Evolutionary conservation across 78 protist genomes (phyloP).

Genomic region (Reticulomyxa filosa): DNA sequence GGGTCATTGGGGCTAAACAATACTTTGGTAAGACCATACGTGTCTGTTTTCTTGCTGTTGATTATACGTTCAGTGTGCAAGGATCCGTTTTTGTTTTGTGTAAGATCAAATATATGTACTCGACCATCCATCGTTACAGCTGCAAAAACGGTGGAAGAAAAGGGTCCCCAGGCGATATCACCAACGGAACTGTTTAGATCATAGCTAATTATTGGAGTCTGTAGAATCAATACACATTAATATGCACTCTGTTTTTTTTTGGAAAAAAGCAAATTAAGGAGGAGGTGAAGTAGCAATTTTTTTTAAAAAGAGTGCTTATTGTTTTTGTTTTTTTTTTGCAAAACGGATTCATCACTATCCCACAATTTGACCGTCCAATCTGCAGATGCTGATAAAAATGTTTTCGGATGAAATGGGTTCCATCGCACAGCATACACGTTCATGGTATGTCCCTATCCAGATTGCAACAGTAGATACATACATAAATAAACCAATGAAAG

Average conservation of each 20-base stretch:
- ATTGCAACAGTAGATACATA: not conserved
- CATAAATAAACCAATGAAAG: not conserved
- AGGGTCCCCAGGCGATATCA: slow-evolving; percentile 62
- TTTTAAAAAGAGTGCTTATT: too few relatives aligned
- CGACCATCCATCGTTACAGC: slow-evolving; percentile 33
- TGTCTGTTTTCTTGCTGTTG: slow-evolving; percentile 20
- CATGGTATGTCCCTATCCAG: slow-evolving; percentile 48
- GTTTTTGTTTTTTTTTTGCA: too few relatives aligned
- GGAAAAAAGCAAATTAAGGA: too few relatives aligned
- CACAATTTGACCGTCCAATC: slow-evolving; percentile 69
- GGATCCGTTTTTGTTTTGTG: slow-evolving; percentile 32
- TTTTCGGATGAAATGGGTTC: slow-evolving; percentile 44
- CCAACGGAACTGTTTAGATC: slow-evolving; percentile 27
- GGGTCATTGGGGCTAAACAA: slow-evolving; percentile 35
- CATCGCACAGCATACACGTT: slow-evolving; percentile 44
- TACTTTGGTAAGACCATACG: slow-evolving; percentile 33
- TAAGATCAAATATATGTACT: slow-evolving; percentile 33
- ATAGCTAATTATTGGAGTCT: slow-evolving; percentile 29
- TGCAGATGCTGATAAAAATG: slow-evolving; percentile 37
- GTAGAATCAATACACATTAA: not conserved
- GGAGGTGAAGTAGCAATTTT: too few relatives aligned
- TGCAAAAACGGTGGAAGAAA: slow-evolving; percentile 50
- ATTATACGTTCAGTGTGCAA: slow-evolving; percentile 39
- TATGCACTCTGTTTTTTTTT: too few relatives aligned
- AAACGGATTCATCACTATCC: slow-evolving; percentile 14